Percentiles rank a stretch among this genome's conserved stretches.
Evolutionary conservation across 169 alveolate species (phyloP).

Genomic region (Toxoplasma gondii): DNA sequence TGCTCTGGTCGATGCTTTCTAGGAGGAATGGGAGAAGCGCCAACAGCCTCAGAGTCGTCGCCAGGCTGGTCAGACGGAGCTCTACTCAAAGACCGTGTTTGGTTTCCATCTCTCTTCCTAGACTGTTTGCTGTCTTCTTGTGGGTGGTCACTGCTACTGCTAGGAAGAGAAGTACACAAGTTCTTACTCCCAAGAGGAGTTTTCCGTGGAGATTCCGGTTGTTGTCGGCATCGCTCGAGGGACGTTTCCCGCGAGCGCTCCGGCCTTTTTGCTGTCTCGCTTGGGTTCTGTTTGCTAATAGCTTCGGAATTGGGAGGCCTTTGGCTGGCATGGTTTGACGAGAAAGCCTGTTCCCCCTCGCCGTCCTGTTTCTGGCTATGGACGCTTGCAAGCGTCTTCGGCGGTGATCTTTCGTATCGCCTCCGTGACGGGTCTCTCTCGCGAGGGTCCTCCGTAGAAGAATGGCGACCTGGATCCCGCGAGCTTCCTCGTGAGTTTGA

Average conservation of each 20-base stretch:
- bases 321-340: not conserved
- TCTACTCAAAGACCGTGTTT: not conserved
- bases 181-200: not conserved
- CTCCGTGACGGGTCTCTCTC: not conserved
- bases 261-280: not conserved
- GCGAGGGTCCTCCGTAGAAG: not conserved
- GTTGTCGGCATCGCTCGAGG: not conserved
- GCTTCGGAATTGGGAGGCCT: not conserved
- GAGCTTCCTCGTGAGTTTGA: not conserved
- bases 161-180: not conserved
- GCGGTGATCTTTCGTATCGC: conserved; percentile 23
- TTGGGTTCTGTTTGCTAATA: not conserved
- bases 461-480: not conserved
- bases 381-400: not conserved
- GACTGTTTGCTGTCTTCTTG: not conserved
- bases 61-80: not conserved
- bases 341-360: not conserved
- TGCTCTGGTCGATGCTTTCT: not conserved
- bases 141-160: not conserved
- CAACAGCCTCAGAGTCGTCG: not conserved
- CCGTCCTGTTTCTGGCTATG: not conserved
- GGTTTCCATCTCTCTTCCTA: not conserved
- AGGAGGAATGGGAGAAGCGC: not conserved
- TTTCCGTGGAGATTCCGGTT: not conserved
- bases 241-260: not conserved